A percentile compares a stretch with the other conserved stretches of the same genome.
These are phyloP conservation scores for Lenzites betulinus DNA, from an alignment of 768 basidiomycete genomes.

Conservation along the genomic window DNA sequence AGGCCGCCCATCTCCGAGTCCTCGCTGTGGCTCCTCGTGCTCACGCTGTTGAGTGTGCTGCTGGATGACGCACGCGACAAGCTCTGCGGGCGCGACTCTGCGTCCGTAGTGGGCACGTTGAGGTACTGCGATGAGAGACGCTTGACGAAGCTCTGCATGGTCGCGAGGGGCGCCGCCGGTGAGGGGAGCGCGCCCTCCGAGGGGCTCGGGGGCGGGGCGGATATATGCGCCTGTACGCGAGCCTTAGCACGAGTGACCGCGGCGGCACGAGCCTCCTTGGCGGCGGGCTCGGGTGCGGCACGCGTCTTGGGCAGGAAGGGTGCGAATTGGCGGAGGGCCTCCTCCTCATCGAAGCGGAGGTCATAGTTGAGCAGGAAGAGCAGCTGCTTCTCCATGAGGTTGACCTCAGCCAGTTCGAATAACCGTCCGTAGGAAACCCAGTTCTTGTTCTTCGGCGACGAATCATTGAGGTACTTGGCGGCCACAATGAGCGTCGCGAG, in stretches of 20 bases:
- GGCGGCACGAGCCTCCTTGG: slow-evolving; percentile 49
- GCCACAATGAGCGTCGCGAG: slow-evolving; percentile 94
- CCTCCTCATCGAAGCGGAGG: slow-evolving; percentile 84
- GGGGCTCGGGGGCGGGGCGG: slow-evolving; percentile 43
- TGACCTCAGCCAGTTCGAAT: slow-evolving; percentile 81
- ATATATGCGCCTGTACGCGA: slow-evolving; percentile 50
- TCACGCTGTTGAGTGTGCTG: slow-evolving; percentile 48
- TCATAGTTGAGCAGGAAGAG: slow-evolving; percentile 91
- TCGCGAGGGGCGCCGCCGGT: slow-evolving; percentile 47
- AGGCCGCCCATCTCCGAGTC: slow-evolving; percentile 62
- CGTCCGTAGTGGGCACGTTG: slow-evolving; percentile 24
- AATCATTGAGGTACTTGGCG: slow-evolving; percentile 96
- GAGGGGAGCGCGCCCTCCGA: slow-evolving; percentile 36
- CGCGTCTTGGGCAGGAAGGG: slow-evolving; percentile 54
- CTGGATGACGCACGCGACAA: slow-evolving; percentile 33
- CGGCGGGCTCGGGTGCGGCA: slow-evolving; percentile 26
- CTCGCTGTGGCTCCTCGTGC: slow-evolving; percentile 45
- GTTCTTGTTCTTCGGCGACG: slow-evolving; percentile 93
- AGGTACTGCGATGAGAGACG: slow-evolving; percentile 50
- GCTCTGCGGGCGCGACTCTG: slow-evolving; percentile 24
- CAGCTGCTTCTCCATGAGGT: slow-evolving; percentile 97
- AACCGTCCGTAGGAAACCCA: slow-evolving; percentile 81
- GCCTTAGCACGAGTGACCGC: slow-evolving; percentile 61
- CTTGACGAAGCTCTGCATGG: slow-evolving; percentile 61
- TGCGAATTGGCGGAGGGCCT: slow-evolving; percentile 66